A percentile compares a stretch with the other conserved stretches of the same genome.
Conservation (phyloP, 371 early-diverging fungal species). For the Parasitella parasitica region DNA sequence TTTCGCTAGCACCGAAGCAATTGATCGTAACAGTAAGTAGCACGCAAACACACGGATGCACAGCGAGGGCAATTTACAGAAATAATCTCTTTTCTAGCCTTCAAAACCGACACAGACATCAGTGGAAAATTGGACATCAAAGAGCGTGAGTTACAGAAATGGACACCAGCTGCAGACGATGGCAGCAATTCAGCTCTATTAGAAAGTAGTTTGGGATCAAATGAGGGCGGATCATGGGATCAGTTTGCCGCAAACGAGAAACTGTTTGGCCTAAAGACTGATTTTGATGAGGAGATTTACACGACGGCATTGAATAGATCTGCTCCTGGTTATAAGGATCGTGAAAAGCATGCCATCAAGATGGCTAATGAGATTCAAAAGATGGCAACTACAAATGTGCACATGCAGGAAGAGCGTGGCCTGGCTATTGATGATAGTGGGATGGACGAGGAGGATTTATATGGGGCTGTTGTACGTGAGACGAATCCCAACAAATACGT, state of each 20-base stretch:
- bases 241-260: slow-evolving; percentile 97
- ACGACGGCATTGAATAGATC: slow-evolving; percentile 91
- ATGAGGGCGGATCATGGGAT: slow-evolving; percentile 77
- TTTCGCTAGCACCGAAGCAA: slow-evolving; percentile 17
- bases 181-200: slow-evolving; percentile 31
- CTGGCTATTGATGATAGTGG: slow-evolving; percentile 60
- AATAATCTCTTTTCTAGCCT: no score
- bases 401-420: slow-evolving; percentile 94
- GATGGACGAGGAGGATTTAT: slow-evolving; percentile 89
- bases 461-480: slow-evolving; percentile 78
- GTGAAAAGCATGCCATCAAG: slow-evolving; percentile 85
- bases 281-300: slow-evolving; percentile 95
- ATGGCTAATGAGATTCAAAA: slow-evolving; percentile 92
- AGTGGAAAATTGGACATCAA: slow-evolving; percentile 64
- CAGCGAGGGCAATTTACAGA: no score
- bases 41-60: not conserved
- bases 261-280: slow-evolving; percentile 93
- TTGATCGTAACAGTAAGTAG: slow-evolving; percentile 52
- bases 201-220: slow-evolving; percentile 40
- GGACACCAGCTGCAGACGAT: slow-evolving; percentile 69
- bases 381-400: slow-evolving; percentile 75
- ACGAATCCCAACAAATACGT: slow-evolving; percentile 69
- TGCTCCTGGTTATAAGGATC: slow-evolving; percentile 82
- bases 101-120: slow-evolving; percentile 92
- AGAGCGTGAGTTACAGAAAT: slow-evolving; percentile 84